Conservation (phyloP, 2,329 filamentous ascomycete species). For the Saccharata proteae region DNA sequence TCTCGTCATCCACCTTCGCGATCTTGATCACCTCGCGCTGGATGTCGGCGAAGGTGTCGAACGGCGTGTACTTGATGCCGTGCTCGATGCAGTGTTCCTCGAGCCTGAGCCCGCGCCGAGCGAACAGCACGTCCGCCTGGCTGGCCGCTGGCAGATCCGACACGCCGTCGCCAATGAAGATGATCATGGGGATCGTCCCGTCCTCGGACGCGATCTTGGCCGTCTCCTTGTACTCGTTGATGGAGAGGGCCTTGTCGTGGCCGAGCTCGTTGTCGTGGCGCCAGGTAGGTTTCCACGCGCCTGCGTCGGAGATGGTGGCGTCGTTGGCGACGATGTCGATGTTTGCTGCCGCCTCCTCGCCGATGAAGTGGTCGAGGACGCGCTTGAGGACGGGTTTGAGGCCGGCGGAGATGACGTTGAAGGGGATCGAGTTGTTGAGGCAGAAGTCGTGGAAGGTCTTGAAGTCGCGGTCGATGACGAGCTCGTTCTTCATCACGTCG, state of each 20-base stretch:
- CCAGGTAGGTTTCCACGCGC: constrained; percentile 55
- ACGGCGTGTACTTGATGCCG: constrained; percentile 47
- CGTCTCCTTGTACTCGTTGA: constrained; percentile 46
- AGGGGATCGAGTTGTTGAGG: constrained; percentile 49
- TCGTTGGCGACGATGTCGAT: constrained; percentile 61
- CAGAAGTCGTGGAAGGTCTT: constrained; percentile 53
- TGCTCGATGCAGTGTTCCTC: constrained; percentile 56
- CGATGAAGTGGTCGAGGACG: constrained; percentile 53
- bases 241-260: constrained; percentile 55
- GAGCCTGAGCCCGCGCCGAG: constrained; percentile 49
- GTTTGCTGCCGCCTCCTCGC: constrained; percentile 44
- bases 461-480: constrained; percentile 55
- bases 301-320: constrained; percentile 46
- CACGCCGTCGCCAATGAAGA: constrained; percentile 60
- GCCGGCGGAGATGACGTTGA: constrained; percentile 58
- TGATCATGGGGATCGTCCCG: constrained; percentile 51
- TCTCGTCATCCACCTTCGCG: constrained; percentile 45
- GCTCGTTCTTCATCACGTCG: constrained; percentile 46
- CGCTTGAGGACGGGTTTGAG: constrained; percentile 50
- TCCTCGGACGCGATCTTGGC: constrained; percentile 45
- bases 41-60: constrained; percentile 56
- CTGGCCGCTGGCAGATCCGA: constrained; percentile 54
- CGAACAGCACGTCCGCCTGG: constrained; percentile 56
- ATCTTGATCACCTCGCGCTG: constrained; percentile 48
- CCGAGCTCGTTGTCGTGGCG: constrained; percentile 52